phyloP scores from a whole-genome alignment of 257 asterid genomes.

The Petunia secreta region DNA sequence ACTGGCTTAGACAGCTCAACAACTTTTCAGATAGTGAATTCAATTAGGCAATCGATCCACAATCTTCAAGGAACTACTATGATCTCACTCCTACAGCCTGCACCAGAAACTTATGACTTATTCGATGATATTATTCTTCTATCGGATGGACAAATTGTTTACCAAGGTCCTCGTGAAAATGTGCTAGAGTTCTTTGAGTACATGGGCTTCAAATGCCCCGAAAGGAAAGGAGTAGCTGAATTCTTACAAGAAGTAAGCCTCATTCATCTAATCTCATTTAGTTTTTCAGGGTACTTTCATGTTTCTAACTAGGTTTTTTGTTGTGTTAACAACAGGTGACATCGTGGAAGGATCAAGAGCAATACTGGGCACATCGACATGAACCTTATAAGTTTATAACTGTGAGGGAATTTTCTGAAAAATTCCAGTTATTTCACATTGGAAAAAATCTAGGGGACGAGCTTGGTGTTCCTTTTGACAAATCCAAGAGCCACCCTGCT shows the following conservation, averaged over 20 bases:
- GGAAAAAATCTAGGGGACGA: conserved; percentile 30
- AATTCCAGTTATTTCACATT: conserved; percentile 26
- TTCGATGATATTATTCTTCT: conserved; percentile 58
- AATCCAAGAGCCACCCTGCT: conserved; percentile 28
- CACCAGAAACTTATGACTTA: conserved; percentile 64
- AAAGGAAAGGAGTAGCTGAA: conserved; percentile 70
- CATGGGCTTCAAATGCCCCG: conserved; percentile 63
- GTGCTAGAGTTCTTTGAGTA: conserved; percentile 49
- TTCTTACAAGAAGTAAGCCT: conserved; percentile 60
- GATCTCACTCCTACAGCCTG: conserved; percentile 63
- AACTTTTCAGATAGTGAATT: conserved; percentile 52
- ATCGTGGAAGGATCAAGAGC: conserved; percentile 59
- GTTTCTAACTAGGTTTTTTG: not conserved
- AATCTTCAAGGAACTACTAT: conserved; percentile 53
- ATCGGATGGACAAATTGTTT: conserved; percentile 60
- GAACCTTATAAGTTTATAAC: conserved; percentile 40
- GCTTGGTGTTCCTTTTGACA: conserved; percentile 34
- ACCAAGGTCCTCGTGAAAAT: conserved; percentile 52
- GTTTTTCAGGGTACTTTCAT: not conserved
- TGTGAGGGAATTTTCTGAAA: conserved; percentile 23
- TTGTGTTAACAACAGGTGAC: conserved; percentile 46
- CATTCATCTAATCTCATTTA: not conserved
- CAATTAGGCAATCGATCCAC: conserved; percentile 56
- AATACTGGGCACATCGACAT: conserved; percentile 47
- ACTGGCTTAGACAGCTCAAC: conserved; percentile 69